A percentile compares a stretch with the other conserved stretches of the same genome.
These are phyloP conservation scores for Apiospora phragmitis DNA, from an alignment of 2,329 filamentous ascomycete genomes.

Conservation along the genomic window DNA sequence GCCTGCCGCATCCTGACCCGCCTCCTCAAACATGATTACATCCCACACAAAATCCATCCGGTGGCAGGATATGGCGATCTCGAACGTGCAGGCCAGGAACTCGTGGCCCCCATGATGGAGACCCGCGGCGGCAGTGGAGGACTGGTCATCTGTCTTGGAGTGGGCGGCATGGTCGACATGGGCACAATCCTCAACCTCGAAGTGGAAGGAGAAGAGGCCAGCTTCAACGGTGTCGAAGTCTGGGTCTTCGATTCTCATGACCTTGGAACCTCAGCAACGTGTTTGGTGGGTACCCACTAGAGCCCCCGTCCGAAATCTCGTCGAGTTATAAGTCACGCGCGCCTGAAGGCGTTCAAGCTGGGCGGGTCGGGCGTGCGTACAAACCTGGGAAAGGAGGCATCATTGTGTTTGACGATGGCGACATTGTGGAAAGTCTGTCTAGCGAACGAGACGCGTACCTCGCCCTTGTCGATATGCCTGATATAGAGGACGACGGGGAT, in stretches of 20 bases:
- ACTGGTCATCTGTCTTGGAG: conserved; percentile 87
- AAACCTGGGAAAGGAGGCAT: conserved; percentile 82
- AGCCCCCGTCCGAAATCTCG: conserved; percentile 49
- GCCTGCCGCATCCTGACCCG: conserved; percentile 91
- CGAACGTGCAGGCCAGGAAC: conserved; percentile 72
- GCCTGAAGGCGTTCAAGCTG: conserved; percentile 68
- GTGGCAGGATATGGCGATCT: conserved; percentile 92
- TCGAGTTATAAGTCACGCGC: conserved; percentile 51
- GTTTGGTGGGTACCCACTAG: conserved; percentile 72
- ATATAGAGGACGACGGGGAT: conserved; percentile 74
- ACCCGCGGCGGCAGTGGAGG: conserved; percentile 82
- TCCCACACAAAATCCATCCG: conserved; percentile 95
- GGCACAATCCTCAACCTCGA: conserved; percentile 77
- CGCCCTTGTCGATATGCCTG: conserved; percentile 87
- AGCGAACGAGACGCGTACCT: conserved; percentile 80
- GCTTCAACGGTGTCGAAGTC: conserved; percentile 84
- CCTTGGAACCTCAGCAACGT: conserved; percentile 96
- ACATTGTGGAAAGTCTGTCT: conserved; percentile 80
- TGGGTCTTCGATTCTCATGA: conserved; percentile 91
- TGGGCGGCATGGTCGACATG: conserved; percentile 88
- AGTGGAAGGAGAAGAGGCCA: conserved; percentile 62
- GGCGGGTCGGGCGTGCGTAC: conserved; percentile 71
- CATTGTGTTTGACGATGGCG: conserved; percentile 93
- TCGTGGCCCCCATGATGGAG: conserved; percentile 85
- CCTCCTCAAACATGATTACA: conserved; percentile 95